Evolutionary conservation across 352 stramenopile species (phyloP), one percentile per base, ranked within the genome.

Genomic region (Phytophthora idaei): DNA sequence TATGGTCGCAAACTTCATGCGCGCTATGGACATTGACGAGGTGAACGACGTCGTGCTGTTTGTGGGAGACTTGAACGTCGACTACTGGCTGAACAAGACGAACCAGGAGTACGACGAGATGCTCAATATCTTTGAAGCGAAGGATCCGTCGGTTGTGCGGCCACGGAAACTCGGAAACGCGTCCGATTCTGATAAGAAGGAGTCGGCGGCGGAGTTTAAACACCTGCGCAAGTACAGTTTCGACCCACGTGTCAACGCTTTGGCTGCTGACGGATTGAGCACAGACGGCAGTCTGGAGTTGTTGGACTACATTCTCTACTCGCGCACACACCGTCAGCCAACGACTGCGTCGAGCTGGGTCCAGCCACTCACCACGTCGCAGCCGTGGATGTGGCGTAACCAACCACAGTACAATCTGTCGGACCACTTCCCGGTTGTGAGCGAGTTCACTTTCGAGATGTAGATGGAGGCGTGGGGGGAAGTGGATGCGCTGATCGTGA

Each of bases 61-160:
- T 49, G 73, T 85, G 6, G 83, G 85, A 12, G 85, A 93, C 51
- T 45, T 93, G 58, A 93, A 93, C 56, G 83, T 93, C 48, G 79
- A 93, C 71, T 90, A 78, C 55, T 91, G 81, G 81, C 69, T 90
- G 55, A 90, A 91, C 71, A 80, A 80, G 62, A 80, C 76, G 5
- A 89, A 88, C 39, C 57, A 79, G 34, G 85, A 93, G 74, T 93
- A 93, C 64, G 83, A 92, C 65, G 85, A 93, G 64, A 92, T 93
- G 85, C 72, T 93, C 31, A 54, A 76, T 12, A 73, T 91, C 12
- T 79, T 93, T 21, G 78, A 84, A 39, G 80, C 77, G 3, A 66
- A 74, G 1, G 83, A 93, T 54, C 69, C 83, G 15, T 80, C 79
- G 4, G 59, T 74, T 0, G 69, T 83, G 12, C 55, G 42, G 6